Evolutionary conservation across 768 basidiomycete genomes (phyloP).

Genomic region (Candolleomyces efflorescens): DNA sequence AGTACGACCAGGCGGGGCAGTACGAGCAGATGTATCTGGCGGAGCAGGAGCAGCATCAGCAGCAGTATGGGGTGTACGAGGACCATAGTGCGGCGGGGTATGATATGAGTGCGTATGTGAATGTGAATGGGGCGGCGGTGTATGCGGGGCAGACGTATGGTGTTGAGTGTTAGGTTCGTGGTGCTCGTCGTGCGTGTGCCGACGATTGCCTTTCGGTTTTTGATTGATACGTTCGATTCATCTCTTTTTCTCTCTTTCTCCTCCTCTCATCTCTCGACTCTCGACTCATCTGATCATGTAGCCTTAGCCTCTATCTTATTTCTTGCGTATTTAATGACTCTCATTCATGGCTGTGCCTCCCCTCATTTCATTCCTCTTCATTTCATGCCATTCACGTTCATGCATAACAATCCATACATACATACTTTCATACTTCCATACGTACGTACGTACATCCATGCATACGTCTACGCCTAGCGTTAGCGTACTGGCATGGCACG

Average conservation of each 20-base stretch:
- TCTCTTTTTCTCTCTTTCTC: neutral
- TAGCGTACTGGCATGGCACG: no score
- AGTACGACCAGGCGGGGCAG: neutral
- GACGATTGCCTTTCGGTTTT: no score
- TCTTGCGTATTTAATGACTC: neutral
- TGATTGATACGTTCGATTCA: neutral
- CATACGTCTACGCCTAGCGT: no score
- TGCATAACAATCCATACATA: neutral
- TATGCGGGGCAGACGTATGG: neutral
- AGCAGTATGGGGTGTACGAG: neutral
- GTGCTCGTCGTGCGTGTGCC: neutral
- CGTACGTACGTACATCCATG: no score
- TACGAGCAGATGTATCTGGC: slow-evolving; percentile 4
- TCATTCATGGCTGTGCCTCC: neutral
- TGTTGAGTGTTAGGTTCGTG: neutral
- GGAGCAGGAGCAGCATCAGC: neutral
- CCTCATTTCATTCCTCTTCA: neutral
- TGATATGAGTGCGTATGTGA: neutral
- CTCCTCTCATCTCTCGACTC: neutral
- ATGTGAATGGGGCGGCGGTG: neutral
- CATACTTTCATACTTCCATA: neutral
- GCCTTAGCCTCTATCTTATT: neutral
- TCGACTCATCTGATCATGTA: neutral
- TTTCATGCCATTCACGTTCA: neutral
- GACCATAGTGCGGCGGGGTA: neutral